Percentiles rank a stretch among this genome's conserved stretches.
Evolutionary conservation across 345 rosid species (phyloP).

Genomic region (Cardamine chenopodiifolia): DNA sequence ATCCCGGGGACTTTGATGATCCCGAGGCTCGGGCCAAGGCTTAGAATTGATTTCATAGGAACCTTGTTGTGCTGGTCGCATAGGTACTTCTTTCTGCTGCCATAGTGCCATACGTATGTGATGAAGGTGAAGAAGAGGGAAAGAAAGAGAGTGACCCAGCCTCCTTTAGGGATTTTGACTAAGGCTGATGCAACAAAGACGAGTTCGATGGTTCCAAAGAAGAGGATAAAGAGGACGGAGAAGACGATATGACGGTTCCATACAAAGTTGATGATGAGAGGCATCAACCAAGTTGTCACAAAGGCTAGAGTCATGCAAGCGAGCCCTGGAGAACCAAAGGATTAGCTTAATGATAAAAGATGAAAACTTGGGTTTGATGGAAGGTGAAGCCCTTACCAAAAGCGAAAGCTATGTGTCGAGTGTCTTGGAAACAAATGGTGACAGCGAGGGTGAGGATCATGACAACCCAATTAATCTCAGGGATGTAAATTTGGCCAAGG

Average conservation of each 20-base stretch:
- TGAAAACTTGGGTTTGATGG: not conserved
- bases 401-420: slow-evolving; percentile 70
- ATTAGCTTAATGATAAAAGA: slow-evolving; percentile 15
- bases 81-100: slow-evolving; percentile 74
- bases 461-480: slow-evolving; percentile 94
- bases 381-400: slow-evolving; percentile 59
- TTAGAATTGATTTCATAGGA: slow-evolving; percentile 77
- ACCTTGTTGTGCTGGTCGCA: slow-evolving; percentile 82
- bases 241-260: slow-evolving; percentile 58
- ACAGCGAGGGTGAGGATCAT: slow-evolving; percentile 82
- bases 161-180: slow-evolving; percentile 71
- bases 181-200: slow-evolving; percentile 62
- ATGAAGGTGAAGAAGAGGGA: slow-evolving; percentile 52
- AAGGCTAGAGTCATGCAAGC: slow-evolving; percentile 67
- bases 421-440: slow-evolving; percentile 62
- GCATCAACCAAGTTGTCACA: slow-evolving; percentile 71
- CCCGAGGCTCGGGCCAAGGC: slow-evolving; percentile 84
- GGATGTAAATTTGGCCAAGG: slow-evolving; percentile 82
- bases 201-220: slow-evolving; percentile 75
- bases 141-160: slow-evolving; percentile 79
- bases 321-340: slow-evolving; percentile 59
- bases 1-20: slow-evolving; percentile 89
- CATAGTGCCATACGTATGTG: slow-evolving; percentile 84
- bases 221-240: slow-evolving; percentile 55
- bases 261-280: slow-evolving; percentile 72